Percentiles rank a stretch among this genome's conserved stretches.
phyloP scores from a whole-genome alignment of 2,329 filamentous ascomycete species.

The Chrysoporthe cubensis region DNA sequence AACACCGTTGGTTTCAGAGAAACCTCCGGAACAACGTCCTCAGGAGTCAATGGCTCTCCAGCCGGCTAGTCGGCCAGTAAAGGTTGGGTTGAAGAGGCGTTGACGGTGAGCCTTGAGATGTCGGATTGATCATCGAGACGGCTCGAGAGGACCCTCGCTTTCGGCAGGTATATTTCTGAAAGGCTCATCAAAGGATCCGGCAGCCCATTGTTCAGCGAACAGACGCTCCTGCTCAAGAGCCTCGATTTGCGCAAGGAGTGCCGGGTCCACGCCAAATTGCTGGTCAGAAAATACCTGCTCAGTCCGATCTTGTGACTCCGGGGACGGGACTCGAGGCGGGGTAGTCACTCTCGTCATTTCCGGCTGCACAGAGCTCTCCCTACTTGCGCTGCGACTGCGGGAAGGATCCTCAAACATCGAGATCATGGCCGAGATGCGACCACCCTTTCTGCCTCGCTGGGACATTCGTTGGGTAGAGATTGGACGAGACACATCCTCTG shows the following conservation, averaged over 20 bases:
- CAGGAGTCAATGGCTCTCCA: background rate
- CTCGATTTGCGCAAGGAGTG: slow-evolving; percentile 36
- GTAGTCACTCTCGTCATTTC: background rate
- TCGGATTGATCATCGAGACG: slow-evolving; percentile 1
- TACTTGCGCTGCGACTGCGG: slow-evolving; percentile 1
- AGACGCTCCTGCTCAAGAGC: slow-evolving; percentile 39
- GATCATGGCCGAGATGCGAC: slow-evolving; percentile 17
- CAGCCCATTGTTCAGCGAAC: slow-evolving; percentile 34
- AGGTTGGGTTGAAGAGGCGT: background rate
- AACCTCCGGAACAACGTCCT: background rate
- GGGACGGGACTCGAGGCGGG: slow-evolving; percentile 1
- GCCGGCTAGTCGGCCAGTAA: background rate
- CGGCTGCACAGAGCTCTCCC: background rate
- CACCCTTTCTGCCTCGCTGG: slow-evolving; percentile 10
- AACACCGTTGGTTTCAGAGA: background rate
- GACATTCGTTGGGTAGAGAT: slow-evolving; percentile 8
- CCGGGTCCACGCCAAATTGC: background rate
- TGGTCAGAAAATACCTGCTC: background rate
- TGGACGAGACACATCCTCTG: background rate
- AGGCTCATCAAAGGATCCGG: slow-evolving; percentile 11
- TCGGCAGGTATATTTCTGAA: background rate
- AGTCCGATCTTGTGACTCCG: background rate
- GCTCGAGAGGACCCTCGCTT: background rate
- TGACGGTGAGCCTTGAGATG: background rate
- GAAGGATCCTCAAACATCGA: slow-evolving; percentile 12